Conservation (phyloP, 352 stramenopile species). For the Pythium aristosporum region DNA sequence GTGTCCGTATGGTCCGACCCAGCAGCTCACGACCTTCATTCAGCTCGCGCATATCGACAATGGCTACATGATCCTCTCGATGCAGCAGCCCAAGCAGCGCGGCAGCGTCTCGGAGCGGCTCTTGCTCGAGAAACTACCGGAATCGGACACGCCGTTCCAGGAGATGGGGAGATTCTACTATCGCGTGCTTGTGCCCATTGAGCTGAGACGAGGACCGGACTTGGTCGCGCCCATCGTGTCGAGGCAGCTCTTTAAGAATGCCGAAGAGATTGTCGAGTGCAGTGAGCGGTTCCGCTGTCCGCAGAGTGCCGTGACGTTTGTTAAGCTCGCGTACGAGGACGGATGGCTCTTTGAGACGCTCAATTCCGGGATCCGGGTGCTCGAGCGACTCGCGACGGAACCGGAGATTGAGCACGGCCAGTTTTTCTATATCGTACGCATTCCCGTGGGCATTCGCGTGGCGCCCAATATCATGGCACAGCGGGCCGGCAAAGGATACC, state of each 20-base stretch:
- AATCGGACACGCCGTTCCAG: conserved; percentile 37
- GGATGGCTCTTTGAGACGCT: conserved; percentile 82
- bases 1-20: conserved; percentile 51
- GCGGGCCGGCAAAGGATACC: conserved; percentile 75
- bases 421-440: conserved; percentile 85
- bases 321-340: conserved; percentile 81
- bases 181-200: conserved; percentile 74
- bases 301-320: conserved; percentile 71
- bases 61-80: conserved; percentile 65
- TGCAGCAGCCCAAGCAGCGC: conserved; percentile 30
- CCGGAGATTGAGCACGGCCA: conserved; percentile 68
- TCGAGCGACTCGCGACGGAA: conserved; percentile 62
- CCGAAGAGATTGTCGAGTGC: conserved; percentile 82
- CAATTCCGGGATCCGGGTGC: conserved; percentile 76
- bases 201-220: conserved; percentile 67
- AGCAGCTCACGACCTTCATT: conserved; percentile 72
- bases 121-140: conserved; percentile 42
- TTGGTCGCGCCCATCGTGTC: conserved; percentile 71
- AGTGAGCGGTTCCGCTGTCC: conserved; percentile 65
- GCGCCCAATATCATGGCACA: conserved; percentile 83
- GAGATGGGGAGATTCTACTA: conserved; percentile 63
- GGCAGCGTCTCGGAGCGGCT: conserved; percentile 7
- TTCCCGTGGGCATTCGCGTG: conserved; percentile 79
- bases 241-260: conserved; percentile 69
- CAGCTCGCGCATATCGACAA: conserved; percentile 68